Evolutionary conservation across 1,284 basidiomycete species (phyloP).

Genomic region (Fistulinella cinereoalba): DNA sequence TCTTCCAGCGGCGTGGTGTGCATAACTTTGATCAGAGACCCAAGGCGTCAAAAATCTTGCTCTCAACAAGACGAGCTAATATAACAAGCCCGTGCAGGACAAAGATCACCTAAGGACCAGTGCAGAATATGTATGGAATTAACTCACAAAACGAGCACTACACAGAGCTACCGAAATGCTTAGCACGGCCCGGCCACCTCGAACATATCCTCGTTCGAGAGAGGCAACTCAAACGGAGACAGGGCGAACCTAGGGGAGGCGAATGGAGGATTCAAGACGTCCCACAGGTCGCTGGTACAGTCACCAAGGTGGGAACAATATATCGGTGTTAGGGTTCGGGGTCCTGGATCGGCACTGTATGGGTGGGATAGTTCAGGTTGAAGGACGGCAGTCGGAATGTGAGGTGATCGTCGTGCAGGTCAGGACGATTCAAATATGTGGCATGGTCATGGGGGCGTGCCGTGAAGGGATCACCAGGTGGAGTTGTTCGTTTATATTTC

Average conservation of each 20-base stretch:
- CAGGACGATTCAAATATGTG: background rate
- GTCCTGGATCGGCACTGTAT: slow-evolving; percentile 10
- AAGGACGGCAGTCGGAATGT: slow-evolving; percentile 18
- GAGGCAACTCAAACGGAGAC: slow-evolving; percentile 29
- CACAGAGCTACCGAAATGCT: background rate
- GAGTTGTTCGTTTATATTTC: background rate
- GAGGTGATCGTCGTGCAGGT: background rate
- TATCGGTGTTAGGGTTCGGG: slow-evolving; percentile 28
- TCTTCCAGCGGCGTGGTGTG: too few relatives aligned
- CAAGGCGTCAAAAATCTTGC: too few relatives aligned
- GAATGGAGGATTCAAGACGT: slow-evolving; percentile 26
- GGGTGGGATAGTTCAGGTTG: background rate
- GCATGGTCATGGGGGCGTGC: background rate
- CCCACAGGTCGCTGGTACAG: slow-evolving; percentile 28
- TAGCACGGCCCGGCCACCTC: background rate
- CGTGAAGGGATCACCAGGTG: slow-evolving; percentile 23
- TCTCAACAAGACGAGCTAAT: too few relatives aligned
- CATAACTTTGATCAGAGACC: too few relatives aligned
- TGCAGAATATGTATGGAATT: too few relatives aligned
- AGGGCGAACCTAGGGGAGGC: slow-evolving; percentile 13
- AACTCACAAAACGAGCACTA: too few relatives aligned
- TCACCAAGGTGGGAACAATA: slow-evolving; percentile 24
- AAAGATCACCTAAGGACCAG: too few relatives aligned
- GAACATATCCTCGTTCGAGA: slow-evolving; percentile 20
- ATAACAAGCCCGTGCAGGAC: too few relatives aligned